phyloP scores from a whole-genome alignment of 106 monocot species.

The Dioscorea alata region DNA sequence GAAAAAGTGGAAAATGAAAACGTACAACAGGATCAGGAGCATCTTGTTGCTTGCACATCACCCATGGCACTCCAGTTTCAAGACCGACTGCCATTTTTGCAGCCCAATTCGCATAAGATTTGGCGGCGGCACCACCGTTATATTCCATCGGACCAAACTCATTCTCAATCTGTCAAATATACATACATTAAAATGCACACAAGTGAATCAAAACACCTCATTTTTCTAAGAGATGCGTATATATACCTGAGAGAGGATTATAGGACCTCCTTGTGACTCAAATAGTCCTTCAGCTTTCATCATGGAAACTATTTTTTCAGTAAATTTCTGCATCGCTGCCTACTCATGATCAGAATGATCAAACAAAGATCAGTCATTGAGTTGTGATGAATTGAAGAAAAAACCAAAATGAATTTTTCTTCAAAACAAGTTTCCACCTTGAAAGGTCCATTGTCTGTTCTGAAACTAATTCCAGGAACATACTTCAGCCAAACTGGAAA shows the following conservation, averaged over 20 bases:
- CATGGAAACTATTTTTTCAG: conserved; percentile 33
- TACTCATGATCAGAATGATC: not conserved
- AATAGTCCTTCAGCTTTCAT: conserved; percentile 38
- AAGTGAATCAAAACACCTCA: not conserved
- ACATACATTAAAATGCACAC: not conserved
- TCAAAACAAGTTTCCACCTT: conserved; percentile 8
- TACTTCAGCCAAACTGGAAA: conserved; percentile 40
- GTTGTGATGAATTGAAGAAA: not conserved
- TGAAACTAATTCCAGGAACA: conserved; percentile 35
- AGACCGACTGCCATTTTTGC: conserved; percentile 17
- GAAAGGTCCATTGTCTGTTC: conserved; percentile 39
- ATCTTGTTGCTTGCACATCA: conserved; percentile 21
- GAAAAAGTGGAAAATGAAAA: not conserved
- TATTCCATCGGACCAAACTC: conserved; percentile 13
- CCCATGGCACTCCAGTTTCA: conserved; percentile 16
- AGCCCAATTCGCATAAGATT: conserved; percentile 5
- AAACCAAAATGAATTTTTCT: not conserved
- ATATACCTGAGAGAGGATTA: conserved; percentile 17
- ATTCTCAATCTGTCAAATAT: conserved; percentile 13
- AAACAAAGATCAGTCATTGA: not conserved
- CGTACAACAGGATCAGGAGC: conserved; percentile 21
- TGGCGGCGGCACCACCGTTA: conserved; percentile 4
- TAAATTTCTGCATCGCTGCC: conserved; percentile 21
- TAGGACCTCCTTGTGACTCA: conserved; percentile 16
- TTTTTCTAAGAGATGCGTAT: too few species aligned